phyloP scores from a whole-genome alignment of 352 stramenopile genomes.

The Pythium diclinum region DNA sequence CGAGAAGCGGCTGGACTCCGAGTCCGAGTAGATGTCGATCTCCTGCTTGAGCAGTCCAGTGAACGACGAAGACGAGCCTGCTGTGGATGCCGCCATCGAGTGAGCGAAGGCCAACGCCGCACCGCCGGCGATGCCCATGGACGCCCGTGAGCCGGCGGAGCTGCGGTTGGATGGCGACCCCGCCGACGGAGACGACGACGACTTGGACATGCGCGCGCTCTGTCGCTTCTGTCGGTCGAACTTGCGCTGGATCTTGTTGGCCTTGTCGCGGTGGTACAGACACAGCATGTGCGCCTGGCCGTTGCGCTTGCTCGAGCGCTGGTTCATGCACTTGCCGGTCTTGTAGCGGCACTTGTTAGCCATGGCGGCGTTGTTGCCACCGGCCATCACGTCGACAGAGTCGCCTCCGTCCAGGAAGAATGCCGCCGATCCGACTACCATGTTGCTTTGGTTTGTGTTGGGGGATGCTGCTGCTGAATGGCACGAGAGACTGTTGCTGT shows the following conservation, averaged over 20 bases:
- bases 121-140: not conserved
- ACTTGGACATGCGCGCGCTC: slow-evolving; percentile 56
- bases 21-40: slow-evolving; percentile 65
- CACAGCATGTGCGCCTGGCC: slow-evolving; percentile 86
- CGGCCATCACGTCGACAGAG: not conserved
- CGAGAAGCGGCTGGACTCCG: slow-evolving; percentile 58
- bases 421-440: slow-evolving; percentile 16
- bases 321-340: slow-evolving; percentile 84
- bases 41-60: slow-evolving; percentile 36
- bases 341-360: slow-evolving; percentile 76
- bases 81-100: slow-evolving; percentile 13
- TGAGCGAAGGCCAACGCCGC: slow-evolving; percentile 24
- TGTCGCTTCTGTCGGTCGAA: slow-evolving; percentile 88
- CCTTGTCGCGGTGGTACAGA: slow-evolving; percentile 85
- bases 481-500: not conserved
- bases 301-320: slow-evolving; percentile 81
- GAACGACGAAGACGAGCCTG: slow-evolving; percentile 21
- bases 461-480: not conserved
- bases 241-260: slow-evolving; percentile 89
- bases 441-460: slow-evolving; percentile 3
- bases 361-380: not conserved
- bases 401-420: slow-evolving; percentile 17
- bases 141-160: not conserved
- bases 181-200: slow-evolving; percentile 4
- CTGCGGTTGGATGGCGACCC: not conserved